A percentile compares a stretch with the other conserved stretches of the same genome.
Evolutionary conservation across 73 alveolate species (phyloP).

Genomic region (Paramecium pentaurelia): DNA sequence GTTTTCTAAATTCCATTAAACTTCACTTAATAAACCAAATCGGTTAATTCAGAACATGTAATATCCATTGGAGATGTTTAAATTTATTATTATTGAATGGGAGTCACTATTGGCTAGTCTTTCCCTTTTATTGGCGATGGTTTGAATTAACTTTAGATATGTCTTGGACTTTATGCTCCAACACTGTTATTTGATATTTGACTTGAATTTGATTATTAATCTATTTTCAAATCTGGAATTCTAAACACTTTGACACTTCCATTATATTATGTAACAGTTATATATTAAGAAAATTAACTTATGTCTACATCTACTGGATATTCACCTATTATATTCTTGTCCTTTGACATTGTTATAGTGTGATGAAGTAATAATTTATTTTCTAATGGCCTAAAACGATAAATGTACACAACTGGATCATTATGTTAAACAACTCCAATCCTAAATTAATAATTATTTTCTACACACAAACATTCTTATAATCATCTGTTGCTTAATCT

Average conservation of each 20-base stretch:
- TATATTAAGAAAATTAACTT: slow-evolving; percentile 26
- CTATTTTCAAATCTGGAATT: slow-evolving; percentile 48
- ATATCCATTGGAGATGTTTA: slow-evolving; percentile 25
- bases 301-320: slow-evolving; percentile 45
- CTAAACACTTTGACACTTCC: slow-evolving; percentile 38
- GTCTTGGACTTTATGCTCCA: slow-evolving; percentile 5
- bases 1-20: slow-evolving; percentile 48
- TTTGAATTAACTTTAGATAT: not conserved
- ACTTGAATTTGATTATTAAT: not conserved
- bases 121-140: slow-evolving; percentile 13
- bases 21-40: not conserved
- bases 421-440: not conserved
- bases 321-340: slow-evolving; percentile 5
- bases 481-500: slow-evolving; percentile 13
- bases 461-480: slow-evolving; percentile 34
- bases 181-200: not conserved
- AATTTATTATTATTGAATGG: not conserved
- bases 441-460: not conserved
- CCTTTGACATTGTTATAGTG: slow-evolving; percentile 28
- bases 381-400: slow-evolving; percentile 23
- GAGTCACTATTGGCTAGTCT: not conserved
- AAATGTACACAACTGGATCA: slow-evolving; percentile 50
- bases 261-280: slow-evolving; percentile 48
- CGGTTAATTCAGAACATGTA: slow-evolving; percentile 12
- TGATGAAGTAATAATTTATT: slow-evolving; percentile 44